These are phyloP conservation scores for Solanum pennellii DNA, from an alignment of 257 asterid species.

Conservation along the genomic window DNA sequence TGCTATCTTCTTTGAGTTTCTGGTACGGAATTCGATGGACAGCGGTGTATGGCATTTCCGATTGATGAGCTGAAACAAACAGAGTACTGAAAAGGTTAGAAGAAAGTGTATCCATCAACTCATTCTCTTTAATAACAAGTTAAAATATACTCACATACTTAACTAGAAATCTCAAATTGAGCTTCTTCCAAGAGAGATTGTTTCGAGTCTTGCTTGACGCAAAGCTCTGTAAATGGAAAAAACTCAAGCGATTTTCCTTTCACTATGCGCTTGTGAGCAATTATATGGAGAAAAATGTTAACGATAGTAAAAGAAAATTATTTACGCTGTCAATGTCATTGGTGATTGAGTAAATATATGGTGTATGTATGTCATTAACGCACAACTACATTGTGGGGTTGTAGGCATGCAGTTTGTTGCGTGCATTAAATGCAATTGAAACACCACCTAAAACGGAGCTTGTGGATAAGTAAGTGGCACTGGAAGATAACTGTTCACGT, in stretches of 20 bases:
- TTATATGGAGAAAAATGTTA: neutral
- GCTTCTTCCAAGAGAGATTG: neutral
- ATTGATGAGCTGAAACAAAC: neutral
- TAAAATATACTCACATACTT: neutral
- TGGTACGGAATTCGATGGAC: slow-evolving; percentile 28
- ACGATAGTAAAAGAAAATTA: neutral
- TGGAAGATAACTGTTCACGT: neutral
- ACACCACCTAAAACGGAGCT: neutral
- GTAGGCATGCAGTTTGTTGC: slow-evolving; percentile 26
- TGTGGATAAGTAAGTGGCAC: neutral
- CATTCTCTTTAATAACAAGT: neutral
- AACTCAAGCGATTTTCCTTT: neutral
- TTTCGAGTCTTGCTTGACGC: neutral
- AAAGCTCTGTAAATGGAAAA: neutral
- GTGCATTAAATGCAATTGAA: slow-evolving; percentile 18
- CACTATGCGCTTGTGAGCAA: neutral
- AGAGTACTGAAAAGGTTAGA: neutral
- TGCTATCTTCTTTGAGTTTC: slow-evolving; percentile 26
- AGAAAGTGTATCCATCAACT: neutral
- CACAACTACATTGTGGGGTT: slow-evolving; percentile 14
- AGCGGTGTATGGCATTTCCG: slow-evolving; percentile 18
- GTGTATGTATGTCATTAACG: neutral
- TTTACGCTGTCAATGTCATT: neutral
- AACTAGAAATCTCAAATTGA: neutral
- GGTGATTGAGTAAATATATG: neutral